phyloP scores from a whole-genome alignment of 306 rosid genomes.

The Trifolium fragiferum region DNA sequence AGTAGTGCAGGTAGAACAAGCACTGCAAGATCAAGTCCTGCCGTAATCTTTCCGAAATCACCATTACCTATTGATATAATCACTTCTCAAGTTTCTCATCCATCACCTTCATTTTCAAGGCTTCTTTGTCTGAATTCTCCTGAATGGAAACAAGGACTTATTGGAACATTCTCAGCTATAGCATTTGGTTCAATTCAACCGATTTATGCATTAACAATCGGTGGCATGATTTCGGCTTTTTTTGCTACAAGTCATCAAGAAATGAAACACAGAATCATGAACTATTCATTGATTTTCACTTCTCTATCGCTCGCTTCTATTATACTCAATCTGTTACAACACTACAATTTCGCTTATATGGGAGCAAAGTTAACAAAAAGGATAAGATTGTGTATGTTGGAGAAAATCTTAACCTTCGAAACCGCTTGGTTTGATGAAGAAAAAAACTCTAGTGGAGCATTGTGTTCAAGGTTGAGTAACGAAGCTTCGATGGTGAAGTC shows the following conservation, averaged over 20 bases:
- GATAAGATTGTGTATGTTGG: conserved; percentile 72
- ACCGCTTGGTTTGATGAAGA: conserved; percentile 96
- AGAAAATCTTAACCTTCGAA: conserved; percentile 83
- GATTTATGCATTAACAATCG: conserved; percentile 79
- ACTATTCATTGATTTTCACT: conserved; percentile 68
- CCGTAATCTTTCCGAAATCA: conserved; percentile 55
- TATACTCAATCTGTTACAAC: conserved; percentile 77
- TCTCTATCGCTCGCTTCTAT: conserved; percentile 76
- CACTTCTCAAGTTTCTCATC: conserved; percentile 40
- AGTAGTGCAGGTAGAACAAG: conserved; percentile 77
- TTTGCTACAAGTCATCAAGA: conserved; percentile 75
- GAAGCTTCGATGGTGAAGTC: conserved; percentile 94
- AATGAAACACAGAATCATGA: conserved; percentile 70
- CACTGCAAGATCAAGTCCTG: conserved; percentile 79
- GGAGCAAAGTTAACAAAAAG: conserved; percentile 80
- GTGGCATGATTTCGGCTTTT: conserved; percentile 94
- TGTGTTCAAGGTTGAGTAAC: conserved; percentile 84
- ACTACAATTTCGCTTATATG: conserved; percentile 86
- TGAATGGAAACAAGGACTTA: conserved; percentile 88
- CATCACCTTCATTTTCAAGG: conserved; percentile 71
- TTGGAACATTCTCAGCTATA: conserved; percentile 77
- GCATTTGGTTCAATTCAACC: conserved; percentile 92
- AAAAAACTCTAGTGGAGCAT: conserved; percentile 80
- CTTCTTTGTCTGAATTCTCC: conserved; percentile 74
- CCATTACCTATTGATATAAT: conserved; percentile 51